Conservation (phyloP, 108 stramenopile species). For the Cyclotella distinguenda region DNA sequence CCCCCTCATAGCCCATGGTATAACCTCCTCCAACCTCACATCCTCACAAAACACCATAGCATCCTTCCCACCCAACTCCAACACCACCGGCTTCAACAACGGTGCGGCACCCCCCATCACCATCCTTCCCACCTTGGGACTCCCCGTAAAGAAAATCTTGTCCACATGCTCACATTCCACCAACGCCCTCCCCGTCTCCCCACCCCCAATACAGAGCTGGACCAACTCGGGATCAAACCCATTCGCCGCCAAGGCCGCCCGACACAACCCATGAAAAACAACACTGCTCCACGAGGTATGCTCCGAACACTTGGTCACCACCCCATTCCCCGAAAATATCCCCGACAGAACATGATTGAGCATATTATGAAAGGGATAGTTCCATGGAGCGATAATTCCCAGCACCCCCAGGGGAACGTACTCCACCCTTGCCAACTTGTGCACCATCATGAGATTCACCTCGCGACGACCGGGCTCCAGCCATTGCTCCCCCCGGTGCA, state of each 20-base stretch:
- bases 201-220: slow-evolving; percentile 90
- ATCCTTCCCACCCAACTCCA: slow-evolving; percentile 99
- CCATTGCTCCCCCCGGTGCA: slow-evolving; percentile 88
- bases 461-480: slow-evolving; percentile 72
- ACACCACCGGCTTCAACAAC: slow-evolving; percentile 93
- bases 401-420: slow-evolving; percentile 96
- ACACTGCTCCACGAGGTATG: slow-evolving; percentile 90
- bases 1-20: slow-evolving; percentile 93
- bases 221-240: slow-evolving; percentile 93
- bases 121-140: slow-evolving; percentile 89
- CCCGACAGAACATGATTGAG: slow-evolving; percentile 96
- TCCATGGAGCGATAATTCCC: slow-evolving; percentile 98
- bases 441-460: slow-evolving; percentile 90
- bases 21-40: slow-evolving; percentile 70
- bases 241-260: slow-evolving; percentile 79
- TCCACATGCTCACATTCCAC: slow-evolving; percentile 86
- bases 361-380: slow-evolving; percentile 98
- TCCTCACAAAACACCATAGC: slow-evolving; percentile 97
- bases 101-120: slow-evolving; percentile 90
- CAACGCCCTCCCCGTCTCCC: slow-evolving; percentile 92
- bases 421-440: slow-evolving; percentile 95
- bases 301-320: slow-evolving; percentile 95
- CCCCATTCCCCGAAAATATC: slow-evolving; percentile 95
- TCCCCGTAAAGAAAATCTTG: slow-evolving; percentile 98
- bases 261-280: slow-evolving; percentile 82